Evolutionary conservation across 164 flowering plant species (phyloP), one percentile per base, ranked within the genome.

Genomic region (Umbellularia californica): DNA sequence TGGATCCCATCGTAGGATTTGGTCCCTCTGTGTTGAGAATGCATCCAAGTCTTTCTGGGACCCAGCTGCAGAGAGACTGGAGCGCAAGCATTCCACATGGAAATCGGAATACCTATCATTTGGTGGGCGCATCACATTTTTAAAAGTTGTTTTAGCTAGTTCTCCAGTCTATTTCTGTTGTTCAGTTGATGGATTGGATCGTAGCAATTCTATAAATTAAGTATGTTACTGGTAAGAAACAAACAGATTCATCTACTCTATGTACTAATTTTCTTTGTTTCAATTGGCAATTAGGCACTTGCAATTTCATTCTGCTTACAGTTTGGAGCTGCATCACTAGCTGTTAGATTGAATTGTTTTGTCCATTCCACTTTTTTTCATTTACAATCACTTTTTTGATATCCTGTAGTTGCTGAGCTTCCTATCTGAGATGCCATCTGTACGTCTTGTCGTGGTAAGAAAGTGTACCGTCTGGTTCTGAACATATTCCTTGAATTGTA

Each of bases 361-460:
- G 60, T 55, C 13, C 5, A 15, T 14, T 55, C 20, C 60, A 15
- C n/a, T 55, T 14, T 19, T 52, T 15, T 15, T 55, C n/a, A 20
- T 55, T 55, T 55, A 55, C 17, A 55, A 55, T 20, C 60, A 14
- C 60, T 15, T 5, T 17, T 55, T 20, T 55, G n/a, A 55, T 55
- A 14, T 14, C 30, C 78, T 80, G 88, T 94, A 94, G 98, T 81
- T 94, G 80, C 73, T 94, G 83, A 90, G 84, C 84, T 90, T 85
- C 81, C 83, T 94, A 77, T 81, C 94, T 65, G 97, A 94, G 79
- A 85, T 92, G 77, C 95, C 97, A 63, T 77, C 92, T 68, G 91
- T 90, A 19, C 90, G 88, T 10, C 74, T 94, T 23, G 78, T 94
- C 72, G 98, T 90, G 97, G 98, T 94, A 90, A 66, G 88, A 13